Evolutionary conservation across 306 rosid species (phyloP), one percentile per base, ranked within the genome.

Genomic region (Sechiopsis laciniata): DNA sequence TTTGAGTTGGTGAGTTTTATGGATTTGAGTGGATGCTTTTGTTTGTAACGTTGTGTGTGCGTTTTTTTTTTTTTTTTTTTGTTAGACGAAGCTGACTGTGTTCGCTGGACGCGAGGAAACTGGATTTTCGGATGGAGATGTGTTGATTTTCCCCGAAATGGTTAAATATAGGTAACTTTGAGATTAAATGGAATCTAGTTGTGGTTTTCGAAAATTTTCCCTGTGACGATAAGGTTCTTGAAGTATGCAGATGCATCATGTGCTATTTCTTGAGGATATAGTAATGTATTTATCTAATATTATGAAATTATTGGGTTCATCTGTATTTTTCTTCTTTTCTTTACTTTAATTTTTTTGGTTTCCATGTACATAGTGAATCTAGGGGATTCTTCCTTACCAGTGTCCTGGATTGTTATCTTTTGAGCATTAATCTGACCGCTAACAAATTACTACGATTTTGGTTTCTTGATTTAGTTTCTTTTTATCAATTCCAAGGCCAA

Each of bases 61-160:
- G n/a, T n/a, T n/a, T n/a, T n/a, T n/a, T n/a, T n/a, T n/a, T n/a
- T n/a, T n/a, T n/a, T n/a, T n/a, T 2, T 50, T 55, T 79, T 59
- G 54, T 57, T 79, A 94, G 97, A 89, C 98, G 70, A 84, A 77
- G 82, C 53, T 94, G 72, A 94, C 97, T 6, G 62, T 94, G 55
- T 88, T 86, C 74, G 94, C 88, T 82, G 86, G 96, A 58, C 84
- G 84, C 16, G 88, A 84, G 54, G 90, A 83, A 24, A 77, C 80
- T 12, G 88, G 83, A 7, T 85, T 86, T 29, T 80, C 85, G 0
- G 87, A 94, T 0, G 97, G 96, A 20, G 97, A 87, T 59, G 87
- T 87, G 64, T 78, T 94, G 81, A 79, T 94, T 78, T 94, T 94
- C 75, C 98, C 98, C 0, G 92, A 90, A 2, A 87, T 94, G 97